Evolutionary conservation across 768 basidiomycete genomes (phyloP), one percentile per base, ranked within the genome.

Genomic region (Suillus subalutaceus): DNA sequence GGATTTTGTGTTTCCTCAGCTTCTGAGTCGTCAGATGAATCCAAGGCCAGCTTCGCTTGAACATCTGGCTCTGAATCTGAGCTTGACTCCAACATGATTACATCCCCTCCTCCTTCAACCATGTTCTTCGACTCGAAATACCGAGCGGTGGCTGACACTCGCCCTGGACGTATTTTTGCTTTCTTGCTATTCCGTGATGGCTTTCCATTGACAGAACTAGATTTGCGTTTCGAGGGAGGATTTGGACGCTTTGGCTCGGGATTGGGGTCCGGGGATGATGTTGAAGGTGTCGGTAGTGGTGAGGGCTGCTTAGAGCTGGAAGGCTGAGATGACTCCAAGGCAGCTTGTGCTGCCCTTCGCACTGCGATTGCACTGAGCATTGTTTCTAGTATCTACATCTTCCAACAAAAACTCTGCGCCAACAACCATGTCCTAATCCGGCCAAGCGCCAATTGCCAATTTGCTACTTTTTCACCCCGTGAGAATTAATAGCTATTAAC

Each of bases 321-420:
- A 20, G 55, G 18, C 35, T n/a, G 18, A 35, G 55, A 37, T 13
- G 20, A 56, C 32, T 20, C 20, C n/a, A 37, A 26, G 38, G 38
- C 12, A 3, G 37, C 56, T 57, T 57, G 56, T 57, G 56, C 57
- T 58, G 57, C 57, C 15, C 38, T 58, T 40, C 57, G 37, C 10
- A 9, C 57, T 7, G 57, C 57, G 23, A 58, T 58, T 58, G 57
- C 57, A 13, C 57, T 58, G 57, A 58, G 57, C 57, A 58, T 41
- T 41, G 13, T 37, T 37, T 37, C 35, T 37, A 5, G 32, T 32
- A 32, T 32, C 32, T 32, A 37, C 35, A 40, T 12, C 40, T 41
- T 41, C 13, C 13, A 41, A 41, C 13, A 41, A 41, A 41, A 41
- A 41, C 40, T 41, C 12, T 41, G 40, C 40, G 13, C 5, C 2